Evolutionary conservation across 768 basidiomycete species (phyloP).

Genomic region (Myochromella boudieri): DNA sequence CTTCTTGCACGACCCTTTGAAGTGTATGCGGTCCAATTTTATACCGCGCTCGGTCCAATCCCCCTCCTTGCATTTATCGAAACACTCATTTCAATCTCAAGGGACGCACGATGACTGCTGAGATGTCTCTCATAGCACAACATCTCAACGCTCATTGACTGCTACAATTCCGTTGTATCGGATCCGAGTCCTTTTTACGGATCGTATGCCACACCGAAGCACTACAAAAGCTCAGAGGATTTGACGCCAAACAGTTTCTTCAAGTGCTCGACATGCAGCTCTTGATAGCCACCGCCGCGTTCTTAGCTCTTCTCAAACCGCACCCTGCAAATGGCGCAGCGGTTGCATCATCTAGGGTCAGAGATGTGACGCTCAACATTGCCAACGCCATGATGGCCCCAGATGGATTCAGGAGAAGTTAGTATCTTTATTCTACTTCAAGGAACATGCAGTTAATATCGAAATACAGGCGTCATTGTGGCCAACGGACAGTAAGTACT

Average conservation of each 20-base stretch:
- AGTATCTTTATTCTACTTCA: conserved; percentile 2
- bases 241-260: neutral
- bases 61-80: conserved; percentile 10
- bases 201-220: neutral
- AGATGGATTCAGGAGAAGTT: conserved; percentile 37
- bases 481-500: conserved; percentile 23
- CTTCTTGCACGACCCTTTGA: neutral
- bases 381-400: conserved; percentile 40
- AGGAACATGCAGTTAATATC: conserved; percentile 9
- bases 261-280: conserved; percentile 15
- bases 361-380: conserved; percentile 31
- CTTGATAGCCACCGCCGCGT: conserved; percentile 8
- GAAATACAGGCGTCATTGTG: conserved; percentile 18
- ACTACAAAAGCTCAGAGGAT: conserved; percentile 11
- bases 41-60: conserved; percentile 6
- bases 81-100: neutral
- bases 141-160: neutral
- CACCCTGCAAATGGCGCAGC: conserved; percentile 9
- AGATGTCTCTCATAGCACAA: conserved; percentile 3
- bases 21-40: conserved; percentile 1
- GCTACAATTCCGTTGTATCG: neutral
- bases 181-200: conserved; percentile 13
- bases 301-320: conserved; percentile 17
- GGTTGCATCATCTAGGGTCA: conserved; percentile 12
- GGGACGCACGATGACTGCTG: neutral